Evolutionary conservation across 192 early-diverging fungal species (phyloP).

Genomic region (Coemansia sp.): DNA sequence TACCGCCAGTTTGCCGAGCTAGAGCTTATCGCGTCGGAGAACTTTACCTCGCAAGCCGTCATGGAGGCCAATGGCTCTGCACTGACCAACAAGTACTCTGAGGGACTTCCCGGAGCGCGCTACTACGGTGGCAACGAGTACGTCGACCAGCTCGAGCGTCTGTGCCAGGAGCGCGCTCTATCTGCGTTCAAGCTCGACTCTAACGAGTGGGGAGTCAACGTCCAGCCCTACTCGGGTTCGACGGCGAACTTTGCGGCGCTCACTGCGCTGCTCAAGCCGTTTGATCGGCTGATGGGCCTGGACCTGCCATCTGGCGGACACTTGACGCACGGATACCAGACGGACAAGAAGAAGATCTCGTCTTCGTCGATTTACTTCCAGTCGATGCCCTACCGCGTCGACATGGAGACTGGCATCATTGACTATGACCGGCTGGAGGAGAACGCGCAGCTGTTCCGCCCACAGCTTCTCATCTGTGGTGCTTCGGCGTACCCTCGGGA

Average conservation of each 20-base stretch:
- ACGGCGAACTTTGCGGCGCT: constrained; percentile 99
- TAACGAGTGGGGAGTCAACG: constrained; percentile 98
- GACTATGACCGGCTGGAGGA: constrained; percentile 96
- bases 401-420: constrained; percentile 82
- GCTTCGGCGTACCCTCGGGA: constrained; percentile 98
- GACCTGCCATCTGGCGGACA: constrained; percentile 99
- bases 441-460: constrained; percentile 93
- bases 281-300: constrained; percentile 99
- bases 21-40: constrained; percentile 99
- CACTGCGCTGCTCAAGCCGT: constrained; percentile 93
- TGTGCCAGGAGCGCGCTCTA: constrained; percentile 96
- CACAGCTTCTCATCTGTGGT: constrained; percentile 98
- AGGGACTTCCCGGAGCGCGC: constrained; percentile 94
- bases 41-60: constrained; percentile 99
- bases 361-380: constrained; percentile 99
- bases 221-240: constrained; percentile 99
- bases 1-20: constrained; percentile 98
- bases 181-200: constrained; percentile 89
- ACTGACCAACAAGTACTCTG: constrained; percentile 99
- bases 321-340: constrained; percentile 99
- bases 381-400: constrained; percentile 98
- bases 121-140: constrained; percentile 99
- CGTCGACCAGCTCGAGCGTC: constrained; percentile 93
- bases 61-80: constrained; percentile 99
- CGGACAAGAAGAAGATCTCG: constrained; percentile 99